Percentiles rank a stretch among this genome's conserved stretches.
Evolutionary conservation across 1,139 yeast genomes (phyloP).

Genomic region (Blastobotrys indianensis): DNA sequence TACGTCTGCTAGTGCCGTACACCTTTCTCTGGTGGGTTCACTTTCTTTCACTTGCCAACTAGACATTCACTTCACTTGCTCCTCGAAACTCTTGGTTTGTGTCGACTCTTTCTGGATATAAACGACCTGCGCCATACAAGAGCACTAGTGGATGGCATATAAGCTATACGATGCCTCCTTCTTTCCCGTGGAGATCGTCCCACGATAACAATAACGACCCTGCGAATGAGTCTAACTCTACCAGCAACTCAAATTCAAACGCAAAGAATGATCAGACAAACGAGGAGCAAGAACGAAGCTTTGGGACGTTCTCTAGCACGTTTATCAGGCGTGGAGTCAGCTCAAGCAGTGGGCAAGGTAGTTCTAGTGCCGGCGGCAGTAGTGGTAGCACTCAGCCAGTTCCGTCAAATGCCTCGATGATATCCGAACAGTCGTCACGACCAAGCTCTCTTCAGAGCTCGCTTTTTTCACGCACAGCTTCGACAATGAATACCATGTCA

Average conservation of each 20-base stretch:
- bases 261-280: constrained; percentile 2
- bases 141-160: background rate
- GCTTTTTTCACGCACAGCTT: constrained; percentile 23
- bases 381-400: background rate
- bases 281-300: constrained; percentile 10
- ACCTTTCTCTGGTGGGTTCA: too few species aligned
- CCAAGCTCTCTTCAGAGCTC: constrained; percentile 22
- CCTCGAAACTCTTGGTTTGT: background rate
- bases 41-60: background rate
- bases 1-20: too few species aligned
- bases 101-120: background rate
- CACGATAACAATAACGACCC: too few species aligned
- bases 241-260: background rate
- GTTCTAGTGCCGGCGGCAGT: background rate
- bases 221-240: background rate
- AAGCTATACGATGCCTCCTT: background rate
- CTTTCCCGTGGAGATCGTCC: constrained; percentile 1
- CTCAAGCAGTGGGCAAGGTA: background rate
- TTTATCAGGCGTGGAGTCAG: background rate
- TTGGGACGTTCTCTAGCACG: constrained; percentile 8
- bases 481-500: constrained; percentile 17
- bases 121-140: background rate
- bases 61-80: background rate
- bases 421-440: constrained; percentile 7
- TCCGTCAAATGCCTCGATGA: constrained; percentile 13